Base-by-base conservation (phyloP, 169 alveolate genomes). In the Plasmodium yoelii region DNA sequence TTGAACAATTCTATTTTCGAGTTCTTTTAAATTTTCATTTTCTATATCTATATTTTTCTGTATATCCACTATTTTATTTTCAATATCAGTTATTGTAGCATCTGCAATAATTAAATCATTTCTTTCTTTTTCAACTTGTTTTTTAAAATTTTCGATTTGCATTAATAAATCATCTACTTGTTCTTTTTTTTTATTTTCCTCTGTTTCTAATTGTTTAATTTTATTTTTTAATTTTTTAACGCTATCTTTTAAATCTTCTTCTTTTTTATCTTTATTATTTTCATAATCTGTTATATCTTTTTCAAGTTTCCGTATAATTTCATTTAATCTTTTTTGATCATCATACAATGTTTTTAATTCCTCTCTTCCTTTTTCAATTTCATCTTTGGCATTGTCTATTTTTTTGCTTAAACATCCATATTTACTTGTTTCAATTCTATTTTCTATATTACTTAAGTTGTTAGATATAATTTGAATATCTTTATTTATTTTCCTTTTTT, bases 271-370 rank as follows among this genome's bases (percentile, higher is more conserved):
- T 55, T 90, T 92, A 55, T 92, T 65, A 64, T 61, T 57, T 26
- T 73, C 94, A 90, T 92, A 90, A 13, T 91, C 95, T 67, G 86
- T 67, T 19, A 89, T 90, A 61, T 91, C 95, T 47, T 92, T 92
- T 67, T 75, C 88, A 12, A 77, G 70, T 34, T 93, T 80, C 28
- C 88, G 86, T n/a, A 94, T 92, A 22, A 73, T 82, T n/a, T 84
- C 93, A 24, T 88, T 93, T 68, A 94, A 64, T 10, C 86, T 73
- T 60, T 91, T 93, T 19, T 94, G 92, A 72, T 94, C 91, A 7
- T 49, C 82, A 56, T 84, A 92, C 47, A 93, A 86, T 44, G 80
- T 93, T 15, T 44, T 63, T 12, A 86, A 70, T 34, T 88, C 69
- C 15, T 67, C 86, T 22, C 92, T 61, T 4, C 90, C 69, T 44